Base-by-base conservation (phyloP, 2,329 filamentous ascomycete genomes). In the Fusarium sublunatum region DNA sequence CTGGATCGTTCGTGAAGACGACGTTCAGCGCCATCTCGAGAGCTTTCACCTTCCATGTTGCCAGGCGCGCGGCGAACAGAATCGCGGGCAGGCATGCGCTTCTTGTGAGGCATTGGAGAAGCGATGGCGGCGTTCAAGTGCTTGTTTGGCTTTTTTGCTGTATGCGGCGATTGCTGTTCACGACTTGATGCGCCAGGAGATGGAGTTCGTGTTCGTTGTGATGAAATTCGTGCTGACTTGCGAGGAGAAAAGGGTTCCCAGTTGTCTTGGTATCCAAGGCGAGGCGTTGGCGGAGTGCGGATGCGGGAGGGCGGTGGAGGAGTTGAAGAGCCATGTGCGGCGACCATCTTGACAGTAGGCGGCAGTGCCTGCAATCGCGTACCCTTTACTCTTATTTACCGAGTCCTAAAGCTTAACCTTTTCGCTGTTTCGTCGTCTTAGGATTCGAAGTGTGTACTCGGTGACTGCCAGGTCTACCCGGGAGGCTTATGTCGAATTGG, bases 181-280 rank as follows among this genome's bases (percentile, higher is more conserved):
- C 76, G 74, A 63, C 72, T 68, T 59, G 78, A 68, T 63, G 76
- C 63, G 64, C 71, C 64, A 12, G 86, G 84, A 5, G 85, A 87
- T 22, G 86, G 85, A 2, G 86, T 88, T 74, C 82, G 82, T 70
- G 77, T 70, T 65, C 81, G 81, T 69, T 87, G 83, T 38, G 82
- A 81, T 53, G 85, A 86, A 67, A 91, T 82, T 65, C 89, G 85
- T 58, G 84, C 83, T 5, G 88, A 90, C 70, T 90, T 89, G 74
- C 89, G 85, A 51, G 89, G 88, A 58, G 88, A 87, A 72, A 88
- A 93, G 40, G 90, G 90, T 71, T 91, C 85, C 81, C 88, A 93
- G 62, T 81, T 78, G 76, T 93, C 90, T 65, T 83, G 81, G 70
- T 82, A 87, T 34, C 90, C 90, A 71, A 87, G 84, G 57, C 84